Evolutionary conservation across 805 yeast genomes (phyloP), one percentile per base, ranked within the genome.

Genomic region (Zygotorulaspora sp.): DNA sequence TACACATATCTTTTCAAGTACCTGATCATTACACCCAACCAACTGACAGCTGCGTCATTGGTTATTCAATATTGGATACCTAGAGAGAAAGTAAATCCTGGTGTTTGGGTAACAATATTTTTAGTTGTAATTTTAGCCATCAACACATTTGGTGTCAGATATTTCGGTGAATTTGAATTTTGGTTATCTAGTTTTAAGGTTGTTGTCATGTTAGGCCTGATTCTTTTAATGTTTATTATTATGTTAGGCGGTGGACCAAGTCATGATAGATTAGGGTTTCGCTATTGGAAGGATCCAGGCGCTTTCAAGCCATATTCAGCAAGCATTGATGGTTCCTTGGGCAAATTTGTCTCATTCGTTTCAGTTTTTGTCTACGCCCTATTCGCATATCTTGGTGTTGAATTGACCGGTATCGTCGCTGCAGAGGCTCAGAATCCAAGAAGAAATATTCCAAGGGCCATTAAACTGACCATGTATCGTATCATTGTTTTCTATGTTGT

Each of bases 341-440:
- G 86, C 31, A 71, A 70, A 44, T 79, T 82, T 57, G 61, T 77
- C 21, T 85, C 81, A 11, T 68, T 78, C 38, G 77, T 80, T 76
- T 73, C 77, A 11, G 78, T 74, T 37, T 65, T 80, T 34, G 73
- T 78, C 47, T 77, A 75, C 51, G 77, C 82, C 27, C 85, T 79
- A 11, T 80, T 78, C 49, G 75, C 83, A 3, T 79, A 78, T 53
- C 67, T 77, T 33, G 63, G 80, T 17, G 84, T 84, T 12, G 86
- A 80, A 62, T 66, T 80, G 50, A 71, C 79, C 47, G 77, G 72
- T 6, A 58, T 73, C 35, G 68, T 78, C 22, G 72, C 78, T 12
- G 72, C 78, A n/a, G 86, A 79, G 58, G 70, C 77, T 38, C 62
- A 67, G 39, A 70, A 70, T 46, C 83, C 83, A 39, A 68, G 84